Evolutionary conservation across 179 eudicot species (phyloP), one percentile per base, ranked within the genome.

Genomic region (Camellia oleifera): DNA sequence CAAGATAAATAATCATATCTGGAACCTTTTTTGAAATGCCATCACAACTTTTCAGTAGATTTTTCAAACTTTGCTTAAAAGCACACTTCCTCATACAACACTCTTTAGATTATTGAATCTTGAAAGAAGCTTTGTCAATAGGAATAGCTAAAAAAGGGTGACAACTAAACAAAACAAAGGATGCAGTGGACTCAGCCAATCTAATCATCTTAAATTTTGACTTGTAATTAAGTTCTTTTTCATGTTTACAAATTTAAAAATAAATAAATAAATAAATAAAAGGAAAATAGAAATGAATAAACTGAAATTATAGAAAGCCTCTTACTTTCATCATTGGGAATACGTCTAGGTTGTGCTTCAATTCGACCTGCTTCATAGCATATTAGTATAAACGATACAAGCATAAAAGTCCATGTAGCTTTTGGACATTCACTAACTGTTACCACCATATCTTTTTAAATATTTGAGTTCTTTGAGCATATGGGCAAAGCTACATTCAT

Each of bases 311-410:
- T 23, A 23, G 11, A 32, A 11, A 6, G 26, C 20, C n/a, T 15
- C 77, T 80, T 80, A 80, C 86, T 73, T 77, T 83, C 86, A 18
- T 77, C 75, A 23, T 44, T 67, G n/a, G 83, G 83, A 14, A 80
- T 80, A 64, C 48, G 23, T 53, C 83, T 74, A 64, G 42, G 57
- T 69, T 77, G 81, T 65, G 81, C 83, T 17, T 58, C 57, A 80
- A 72, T 42, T 15, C 23, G 32, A 44, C 66, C 26, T 40, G 52
- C 23, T 42, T 52, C 77, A 74, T 7, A 40, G 52, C 77, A 74
- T 74, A 74, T 40, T 0, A 57, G 14, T 74, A 58, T 40, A 61
- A 17, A 74, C 52, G 58, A 14, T 60, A 58, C 8, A 4, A 74
- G 52, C 10, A 44, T 3, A 61, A 11, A 6, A 75, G 13, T 44